Conservation (phyloP, 2,329 filamentous ascomycete genomes). For the Thielaviopsis ethacetica region DNA sequence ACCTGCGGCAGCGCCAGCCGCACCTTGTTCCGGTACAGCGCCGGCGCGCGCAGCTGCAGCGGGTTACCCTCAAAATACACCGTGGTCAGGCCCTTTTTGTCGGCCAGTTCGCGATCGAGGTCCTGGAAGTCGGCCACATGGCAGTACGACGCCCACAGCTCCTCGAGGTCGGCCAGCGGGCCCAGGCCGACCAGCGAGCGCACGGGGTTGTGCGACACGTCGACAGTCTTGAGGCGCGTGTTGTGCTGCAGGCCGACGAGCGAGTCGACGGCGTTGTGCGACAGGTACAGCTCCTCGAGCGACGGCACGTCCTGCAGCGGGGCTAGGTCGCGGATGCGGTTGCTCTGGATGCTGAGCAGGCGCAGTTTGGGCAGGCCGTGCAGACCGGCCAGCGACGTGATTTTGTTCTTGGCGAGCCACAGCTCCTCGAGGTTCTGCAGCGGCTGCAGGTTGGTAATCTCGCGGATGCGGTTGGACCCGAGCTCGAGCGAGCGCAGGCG, state of each 20-base stretch:
- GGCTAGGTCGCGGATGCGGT: constrained; percentile 65
- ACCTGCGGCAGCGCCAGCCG: constrained; percentile 73
- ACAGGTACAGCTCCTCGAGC: constrained; percentile 88
- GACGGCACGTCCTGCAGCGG: constrained; percentile 58
- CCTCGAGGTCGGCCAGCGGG: constrained; percentile 56
- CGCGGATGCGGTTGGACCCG: constrained; percentile 78
- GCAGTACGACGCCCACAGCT: constrained; percentile 92
- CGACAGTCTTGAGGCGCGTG: constrained; percentile 56
- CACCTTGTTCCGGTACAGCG: constrained; percentile 88
- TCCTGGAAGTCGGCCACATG: constrained; percentile 64
- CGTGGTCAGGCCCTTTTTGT: constrained; percentile 68
- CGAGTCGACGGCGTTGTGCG: constrained; percentile 74
- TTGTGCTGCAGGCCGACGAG: constrained; percentile 57
- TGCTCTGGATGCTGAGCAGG: constrained; percentile 88
- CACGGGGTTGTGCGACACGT: constrained; percentile 81
- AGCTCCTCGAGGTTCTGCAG: constrained; percentile 69
- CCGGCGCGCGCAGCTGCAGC: constrained; percentile 61
- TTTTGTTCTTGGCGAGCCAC: constrained; percentile 95
- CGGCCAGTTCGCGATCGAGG: constrained; percentile 58
- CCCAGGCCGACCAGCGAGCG: constrained; percentile 56
- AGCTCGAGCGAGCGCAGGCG: constrained; percentile 74
- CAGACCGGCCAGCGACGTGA: constrained; percentile 65
- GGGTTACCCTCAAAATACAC: constrained; percentile 97
- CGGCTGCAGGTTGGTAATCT: constrained; percentile 70
- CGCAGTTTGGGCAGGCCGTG: constrained; percentile 60